A percentile compares a stretch with the other conserved stretches of the same genome.
Conservation (phyloP, 441 rosid genomes). For the Gossypium armourianum region DNA sequence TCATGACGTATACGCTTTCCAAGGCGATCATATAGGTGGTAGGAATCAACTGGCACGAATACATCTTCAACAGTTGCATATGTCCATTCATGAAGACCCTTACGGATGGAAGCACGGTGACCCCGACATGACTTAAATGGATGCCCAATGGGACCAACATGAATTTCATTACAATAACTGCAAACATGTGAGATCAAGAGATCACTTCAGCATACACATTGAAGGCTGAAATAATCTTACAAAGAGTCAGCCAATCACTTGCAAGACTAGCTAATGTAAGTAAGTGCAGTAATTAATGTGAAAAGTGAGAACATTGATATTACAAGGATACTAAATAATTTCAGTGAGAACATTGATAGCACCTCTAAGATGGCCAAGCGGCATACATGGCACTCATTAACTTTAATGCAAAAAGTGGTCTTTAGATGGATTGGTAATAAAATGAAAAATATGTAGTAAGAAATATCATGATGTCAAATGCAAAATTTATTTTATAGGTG, state of each 20-base stretch:
- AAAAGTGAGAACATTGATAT: too few relatives aligned
- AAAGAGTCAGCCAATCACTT: not conserved
- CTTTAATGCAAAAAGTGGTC: not conserved
- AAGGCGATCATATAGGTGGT: conserved; percentile 70
- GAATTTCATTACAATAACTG: conserved; percentile 83
- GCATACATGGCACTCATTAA: not conserved
- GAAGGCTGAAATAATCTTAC: not conserved
- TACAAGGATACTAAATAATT: not conserved
- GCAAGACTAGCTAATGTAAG: not conserved
- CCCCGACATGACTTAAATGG: conserved; percentile 92
- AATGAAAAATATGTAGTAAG: not conserved
- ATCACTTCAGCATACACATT: not conserved
- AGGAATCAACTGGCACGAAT: conserved; percentile 54
- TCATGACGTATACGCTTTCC: conserved; percentile 69
- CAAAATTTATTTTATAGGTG: not conserved
- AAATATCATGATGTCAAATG: not conserved
- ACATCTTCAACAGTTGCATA: conserved; percentile 57
- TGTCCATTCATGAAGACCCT: conserved; percentile 76
- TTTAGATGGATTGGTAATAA: not conserved
- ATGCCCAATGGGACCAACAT: conserved; percentile 77
- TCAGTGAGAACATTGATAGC: not conserved
- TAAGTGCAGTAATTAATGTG: not conserved
- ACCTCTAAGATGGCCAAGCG: not conserved
- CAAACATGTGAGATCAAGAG: conserved; percentile 8
- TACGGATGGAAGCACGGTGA: conserved; percentile 44